Conservation (phyloP, 1,284 basidiomycete species). For the Ganoderma boninense region DNA sequence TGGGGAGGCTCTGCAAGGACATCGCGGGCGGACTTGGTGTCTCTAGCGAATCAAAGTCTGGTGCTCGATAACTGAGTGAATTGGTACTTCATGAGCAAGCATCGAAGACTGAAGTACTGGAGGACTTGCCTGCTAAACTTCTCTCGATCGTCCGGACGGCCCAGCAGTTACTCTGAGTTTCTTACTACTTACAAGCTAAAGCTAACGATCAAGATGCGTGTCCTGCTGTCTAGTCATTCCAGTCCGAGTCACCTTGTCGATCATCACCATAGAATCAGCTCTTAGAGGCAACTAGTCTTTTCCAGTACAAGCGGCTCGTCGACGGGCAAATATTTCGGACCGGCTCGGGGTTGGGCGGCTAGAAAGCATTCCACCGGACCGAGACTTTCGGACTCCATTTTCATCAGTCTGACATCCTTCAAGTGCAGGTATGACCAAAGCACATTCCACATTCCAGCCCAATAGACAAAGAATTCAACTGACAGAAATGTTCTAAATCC, state of each 20-base stretch:
- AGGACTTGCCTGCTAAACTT: neutral
- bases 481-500: neutral
- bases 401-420: neutral
- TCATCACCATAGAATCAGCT: neutral
- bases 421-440: neutral
- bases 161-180: too few relatives aligned
- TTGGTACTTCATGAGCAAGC: too few relatives aligned
- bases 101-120: too few relatives aligned
- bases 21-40: neutral
- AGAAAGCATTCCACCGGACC: neutral
- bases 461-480: too few relatives aligned
- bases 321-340: neutral
- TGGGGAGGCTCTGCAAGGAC: conserved; percentile 51
- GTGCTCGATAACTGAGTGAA: neutral
- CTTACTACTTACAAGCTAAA: too few relatives aligned
- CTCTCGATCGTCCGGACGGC: neutral
- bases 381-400: neutral
- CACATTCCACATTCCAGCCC: too few relatives aligned
- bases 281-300: too few relatives aligned
- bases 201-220: too few relatives aligned
- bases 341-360: neutral
- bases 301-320: neutral
- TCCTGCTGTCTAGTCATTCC: too few relatives aligned
- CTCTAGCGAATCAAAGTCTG: neutral
- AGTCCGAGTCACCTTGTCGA: neutral